Base-by-base conservation (phyloP, 148 eudicot genomes). In the Chenopodium album region DNA sequence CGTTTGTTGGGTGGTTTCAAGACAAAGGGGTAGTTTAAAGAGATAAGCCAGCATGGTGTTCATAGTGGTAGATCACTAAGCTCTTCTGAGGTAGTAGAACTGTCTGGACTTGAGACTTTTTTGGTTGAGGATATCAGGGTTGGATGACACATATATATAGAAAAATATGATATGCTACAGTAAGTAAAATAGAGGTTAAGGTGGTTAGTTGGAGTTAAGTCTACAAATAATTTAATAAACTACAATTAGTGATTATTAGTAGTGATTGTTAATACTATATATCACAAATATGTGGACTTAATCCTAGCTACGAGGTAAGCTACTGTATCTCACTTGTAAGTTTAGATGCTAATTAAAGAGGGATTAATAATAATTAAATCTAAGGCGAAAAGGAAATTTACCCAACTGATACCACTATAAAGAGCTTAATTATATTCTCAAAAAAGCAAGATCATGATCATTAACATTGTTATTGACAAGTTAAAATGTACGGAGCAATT, bases 131-230 rank as follows among this genome's bases (percentile, higher is more conserved):
- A 83, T 81, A 87, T 79, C 86, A 89, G 72, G 86, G 86, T 31
- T 66, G 80, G 76, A 52, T 60, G 86, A 69, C 74, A 76, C 71
- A 56, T 83, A 81, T 87, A 86, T 89, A 89, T 87, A 87, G 79
- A 29, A 19, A 81, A 47, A 62, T 44, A 41, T 44, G 60, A 71
- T 46, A 41, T 13, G 54, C 64, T 65, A 73, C 68, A 69, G 75
- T 52, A 74, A 60, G 83, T 79, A 77, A 67, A 79, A 77, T 76
- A 69, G 77, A 87, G 66, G 78, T 76, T 79, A 70, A 28, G 75
- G 22, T 85, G 73, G 34, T 84, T 81, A 79, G 81, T 79, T 52
- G 23, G 66, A 54, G 63, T 71, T 74, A 69, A 56, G 52, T 52
- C 48, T 72, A 70, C 52, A 56, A 19, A 46, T 52, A 71, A 8